These are phyloP conservation scores for Candida loeiensis DNA, from an alignment of 805 yeast species.

Conservation along the genomic window DNA sequence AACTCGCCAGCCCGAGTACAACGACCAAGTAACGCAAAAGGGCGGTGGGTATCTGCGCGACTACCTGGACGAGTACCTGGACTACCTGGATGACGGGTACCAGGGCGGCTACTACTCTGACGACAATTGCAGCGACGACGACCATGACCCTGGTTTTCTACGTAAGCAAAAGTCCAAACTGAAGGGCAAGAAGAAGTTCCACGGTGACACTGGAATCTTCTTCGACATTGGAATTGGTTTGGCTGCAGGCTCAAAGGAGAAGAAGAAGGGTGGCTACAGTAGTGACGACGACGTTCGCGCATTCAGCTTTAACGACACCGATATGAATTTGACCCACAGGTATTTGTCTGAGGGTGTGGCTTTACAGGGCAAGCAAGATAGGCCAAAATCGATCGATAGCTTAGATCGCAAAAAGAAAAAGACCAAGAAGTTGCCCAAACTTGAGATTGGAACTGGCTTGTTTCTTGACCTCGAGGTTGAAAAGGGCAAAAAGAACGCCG, in stretches of 20 bases:
- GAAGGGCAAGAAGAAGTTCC: slow-evolving; percentile 8
- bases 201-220: slow-evolving; percentile 10
- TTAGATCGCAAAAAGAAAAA: slow-evolving; percentile 1
- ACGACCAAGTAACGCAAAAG: background rate
- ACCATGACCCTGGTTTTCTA: slow-evolving; percentile 3
- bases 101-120: background rate
- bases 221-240: slow-evolving; percentile 8
- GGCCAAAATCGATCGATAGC: slow-evolving; percentile 1
- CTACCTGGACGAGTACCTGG: background rate
- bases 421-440: background rate
- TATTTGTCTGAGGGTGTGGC: no score
- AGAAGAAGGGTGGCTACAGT: background rate
- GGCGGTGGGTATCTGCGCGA: no score
- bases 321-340: no score
- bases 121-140: slow-evolving; percentile 7
- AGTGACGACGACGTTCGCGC: background rate
- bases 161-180: slow-evolving; percentile 8
- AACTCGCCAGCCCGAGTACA: background rate
- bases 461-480: slow-evolving; percentile 8
- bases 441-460: slow-evolving; percentile 9
- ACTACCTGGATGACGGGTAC: background rate
- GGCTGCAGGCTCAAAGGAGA: background rate
- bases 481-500: slow-evolving; percentile 2
- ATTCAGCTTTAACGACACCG: no score
- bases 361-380: background rate